Percentiles rank a stretch among this genome's conserved stretches.
These are phyloP conservation scores for Pyrenopolyporus hunteri DNA, from an alignment of 495 filamentous ascomycete genomes.

Conservation along the genomic window DNA sequence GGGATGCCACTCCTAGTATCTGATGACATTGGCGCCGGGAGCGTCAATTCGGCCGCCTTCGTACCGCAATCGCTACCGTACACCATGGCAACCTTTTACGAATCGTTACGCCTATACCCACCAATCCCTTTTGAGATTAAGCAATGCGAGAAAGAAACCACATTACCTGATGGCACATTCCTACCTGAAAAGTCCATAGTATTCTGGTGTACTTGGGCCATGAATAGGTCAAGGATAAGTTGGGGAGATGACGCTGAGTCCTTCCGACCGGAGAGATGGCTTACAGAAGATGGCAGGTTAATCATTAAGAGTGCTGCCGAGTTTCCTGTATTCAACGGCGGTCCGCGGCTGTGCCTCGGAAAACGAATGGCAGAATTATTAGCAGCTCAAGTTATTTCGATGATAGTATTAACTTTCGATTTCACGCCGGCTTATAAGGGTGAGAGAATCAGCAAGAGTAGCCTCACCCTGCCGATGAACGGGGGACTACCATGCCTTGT, in stretches of 20 bases:
- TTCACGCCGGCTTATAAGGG: constrained; percentile 50
- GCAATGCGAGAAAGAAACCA: constrained; percentile 55
- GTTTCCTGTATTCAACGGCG: constrained; percentile 68
- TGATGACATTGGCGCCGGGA: constrained; percentile 2
- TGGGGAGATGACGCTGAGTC: constrained; percentile 63
- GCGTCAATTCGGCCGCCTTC: constrained; percentile 46
- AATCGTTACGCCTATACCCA: constrained; percentile 61
- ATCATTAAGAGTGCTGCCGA: constrained; percentile 55
- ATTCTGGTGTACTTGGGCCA: constrained; percentile 65
- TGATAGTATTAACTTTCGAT: constrained; percentile 55
- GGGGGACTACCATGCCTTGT: constrained; percentile 59
- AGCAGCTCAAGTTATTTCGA: constrained; percentile 58
- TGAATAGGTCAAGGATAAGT: constrained; percentile 59
- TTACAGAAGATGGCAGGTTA: constrained; percentile 48
- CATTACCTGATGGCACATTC: constrained; percentile 63
- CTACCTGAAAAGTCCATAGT: constrained; percentile 58
- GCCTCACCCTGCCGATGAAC: constrained; percentile 66
- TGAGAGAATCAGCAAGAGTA: constrained; percentile 60
- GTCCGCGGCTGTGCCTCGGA: constrained; percentile 61
- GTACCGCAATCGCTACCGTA: constrained; percentile 56
- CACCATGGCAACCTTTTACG: constrained; percentile 62
- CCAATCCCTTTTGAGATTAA: constrained; percentile 68
- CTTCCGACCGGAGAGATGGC: constrained; percentile 61
- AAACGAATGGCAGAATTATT: constrained; percentile 66
- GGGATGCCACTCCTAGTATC: not conserved